Evolutionary conservation across 2,329 filamentous ascomycete species (phyloP), one percentile per base, ranked within the genome.

Genomic region (Apiospora saccharicola): DNA sequence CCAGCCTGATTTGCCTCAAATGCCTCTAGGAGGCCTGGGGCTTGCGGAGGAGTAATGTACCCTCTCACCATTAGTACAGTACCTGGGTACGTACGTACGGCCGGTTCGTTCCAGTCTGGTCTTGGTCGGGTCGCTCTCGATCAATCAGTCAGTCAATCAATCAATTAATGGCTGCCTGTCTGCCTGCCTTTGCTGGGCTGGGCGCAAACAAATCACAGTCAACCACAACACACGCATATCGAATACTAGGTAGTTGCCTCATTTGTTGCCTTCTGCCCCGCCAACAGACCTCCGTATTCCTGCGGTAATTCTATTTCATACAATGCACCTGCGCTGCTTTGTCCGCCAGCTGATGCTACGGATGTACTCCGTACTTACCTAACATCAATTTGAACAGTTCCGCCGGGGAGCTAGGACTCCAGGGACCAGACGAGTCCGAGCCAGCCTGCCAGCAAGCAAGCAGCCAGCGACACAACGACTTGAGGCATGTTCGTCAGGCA

Each of bases 231-330:
- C 57, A 41, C 57, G 57, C 34, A 64, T 41, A 41, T 22, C 57
- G 34, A 64, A 41, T 64, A 41, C 57, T 24, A 41, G n/a, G n/a
- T n/a, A n/a, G 57, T 64, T 64, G 57, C 57, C 57, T 64, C 22
- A 22, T 64, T 41, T 41, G 57, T 64, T 64, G 53, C 53, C 34
- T 64, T 64, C 57, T 64, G 57, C 57, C 34, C 57, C 57, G 57
- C 57, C 57, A 41, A 37, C 30, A 5, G 4, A 49, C 46, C 46
- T 49, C n/a, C 34, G 53, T 30, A 4, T 64, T 37, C 57, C 34
- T 64, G 57, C 57, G 57, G 53, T 30, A 64, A 64, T 41, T 64
- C 53, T 64, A 37, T 22, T 61, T 34, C 22, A 34, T 34, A 22
- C 34, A n/a, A n/a, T 34, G 19, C 34, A 12, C 34, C 57, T 64